Base-by-base conservation (phyloP, 1,139 yeast genomes). In the Lodderomyces parapsilosis region DNA sequence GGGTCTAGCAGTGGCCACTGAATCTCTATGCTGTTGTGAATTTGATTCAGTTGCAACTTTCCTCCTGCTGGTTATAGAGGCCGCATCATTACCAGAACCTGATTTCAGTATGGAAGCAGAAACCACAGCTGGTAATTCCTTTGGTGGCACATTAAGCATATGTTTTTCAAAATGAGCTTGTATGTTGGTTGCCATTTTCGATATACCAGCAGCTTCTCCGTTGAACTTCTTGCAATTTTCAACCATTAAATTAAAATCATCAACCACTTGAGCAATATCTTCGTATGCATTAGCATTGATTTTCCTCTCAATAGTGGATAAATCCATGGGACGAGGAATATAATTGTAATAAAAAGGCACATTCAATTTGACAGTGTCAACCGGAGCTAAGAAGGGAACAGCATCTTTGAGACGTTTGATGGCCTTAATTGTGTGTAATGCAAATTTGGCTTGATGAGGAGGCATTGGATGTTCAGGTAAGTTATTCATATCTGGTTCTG, bases 91-190 rank as follows among this genome's bases (percentile, higher is more conserved):
- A 25, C 55, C 45, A 4, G 52, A 45, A 13, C 55, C 56, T 4
- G 33, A 14, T 7, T 15, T 30, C 19, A 30, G 19, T 11, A 15
- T 30, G 5, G 33, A 9, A 15, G 19, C 8, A 6, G 19, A 15
- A 8, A 15, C 33, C 19, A 48, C 49, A 36, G 49, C 59, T 1
- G 86, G 80, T 41, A 78, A 68, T 11, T 86, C 89, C 53, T 76
- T 83, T 3, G 91, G 80, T 4, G 99, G 99, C 81, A 91, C 84
- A 63, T 90, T 88, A 49, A 86, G 75, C 84, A 90, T 83, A 62
- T 93, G 97, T 57, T 91, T 90, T 61, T 88, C 96, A 61, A 93
- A 94, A 54, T 93, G 86, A 2, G 94, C 93, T 64, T 89, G 94
- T 44, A 93, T 79, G 59, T 86, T 87, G 55, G 83, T 78, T 15